Evolutionary conservation across 495 filamentous ascomycete genomes (phyloP).

Genomic region (Apiosordaria backusii): DNA sequence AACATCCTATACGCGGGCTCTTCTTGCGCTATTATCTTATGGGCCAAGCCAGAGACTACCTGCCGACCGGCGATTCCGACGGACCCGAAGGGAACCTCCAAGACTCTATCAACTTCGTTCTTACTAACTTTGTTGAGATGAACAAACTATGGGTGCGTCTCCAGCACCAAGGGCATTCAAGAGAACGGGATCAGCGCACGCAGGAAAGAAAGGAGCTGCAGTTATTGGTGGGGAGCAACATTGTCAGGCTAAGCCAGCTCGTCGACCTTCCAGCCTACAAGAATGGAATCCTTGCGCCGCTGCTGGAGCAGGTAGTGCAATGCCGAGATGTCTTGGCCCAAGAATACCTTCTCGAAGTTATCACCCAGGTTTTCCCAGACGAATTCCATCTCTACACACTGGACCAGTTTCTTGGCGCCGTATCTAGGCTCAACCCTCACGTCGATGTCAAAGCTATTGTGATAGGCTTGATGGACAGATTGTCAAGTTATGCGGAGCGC

Average conservation of each 20-base stretch:
- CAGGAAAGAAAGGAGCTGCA: constrained; percentile 94
- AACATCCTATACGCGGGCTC: constrained; percentile 90
- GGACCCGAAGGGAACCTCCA: constrained; percentile 96
- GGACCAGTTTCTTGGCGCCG: constrained; percentile 87
- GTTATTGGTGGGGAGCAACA: constrained; percentile 90
- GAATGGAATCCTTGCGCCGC: constrained; percentile 78
- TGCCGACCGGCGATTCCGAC: constrained; percentile 77
- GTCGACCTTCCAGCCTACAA: constrained; percentile 94
- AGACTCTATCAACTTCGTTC: constrained; percentile 93
- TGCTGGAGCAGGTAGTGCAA: constrained; percentile 95
- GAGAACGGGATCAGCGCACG: constrained; percentile 87
- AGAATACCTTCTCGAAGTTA: constrained; percentile 95
- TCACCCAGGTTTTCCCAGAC: constrained; percentile 98
- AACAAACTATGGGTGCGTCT: constrained; percentile 98
- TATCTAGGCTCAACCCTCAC: constrained; percentile 85
- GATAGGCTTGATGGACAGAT: constrained; percentile 93
- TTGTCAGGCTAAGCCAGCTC: constrained; percentile 90
- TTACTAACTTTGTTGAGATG: constrained; percentile 99
- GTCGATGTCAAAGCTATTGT: constrained; percentile 98
- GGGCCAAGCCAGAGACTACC: constrained; percentile 84
- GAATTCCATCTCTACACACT: constrained; percentile 96
- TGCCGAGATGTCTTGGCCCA: constrained; percentile 95
- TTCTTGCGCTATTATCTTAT: constrained; percentile 95
- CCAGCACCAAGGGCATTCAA: constrained; percentile 95
- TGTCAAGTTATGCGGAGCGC: constrained; percentile 86